Evolutionary conservation across 805 yeast species (phyloP).

Genomic region (Cyberlindnera americana): DNA sequence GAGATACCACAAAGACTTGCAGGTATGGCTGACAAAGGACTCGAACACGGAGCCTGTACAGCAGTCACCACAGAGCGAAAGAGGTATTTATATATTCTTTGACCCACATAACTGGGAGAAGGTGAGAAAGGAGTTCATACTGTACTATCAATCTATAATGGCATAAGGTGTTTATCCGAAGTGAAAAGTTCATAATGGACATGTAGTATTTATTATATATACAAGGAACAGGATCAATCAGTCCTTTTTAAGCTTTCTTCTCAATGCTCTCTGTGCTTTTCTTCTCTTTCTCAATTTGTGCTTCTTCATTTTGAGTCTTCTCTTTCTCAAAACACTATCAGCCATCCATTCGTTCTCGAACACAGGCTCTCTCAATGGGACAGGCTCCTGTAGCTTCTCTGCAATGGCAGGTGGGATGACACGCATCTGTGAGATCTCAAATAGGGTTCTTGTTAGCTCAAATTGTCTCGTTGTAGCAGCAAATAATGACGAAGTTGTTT

Average conservation of each 20-base stretch:
- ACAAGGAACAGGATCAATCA: conserved; percentile 6
- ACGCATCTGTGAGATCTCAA: conserved; percentile 19
- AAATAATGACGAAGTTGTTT: conserved; percentile 5
- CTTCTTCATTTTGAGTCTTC: conserved; percentile 95
- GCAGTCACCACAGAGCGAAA: conserved; percentile 80
- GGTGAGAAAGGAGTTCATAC: conserved; percentile 67
- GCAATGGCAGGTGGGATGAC: conserved; percentile 23
- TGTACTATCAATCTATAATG: conserved; percentile 61
- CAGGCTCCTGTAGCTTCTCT: conserved; percentile 20
- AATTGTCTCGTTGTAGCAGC: conserved; percentile 11
- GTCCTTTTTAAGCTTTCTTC: conserved; percentile 47
- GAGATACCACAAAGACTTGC: conserved; percentile 94
- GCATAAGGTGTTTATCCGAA: conserved; percentile 28
- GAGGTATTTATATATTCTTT: conserved; percentile 90
- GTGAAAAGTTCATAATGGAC: background rate
- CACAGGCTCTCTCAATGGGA: background rate
- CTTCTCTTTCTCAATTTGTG: conserved; percentile 97
- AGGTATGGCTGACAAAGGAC: conserved; percentile 96
- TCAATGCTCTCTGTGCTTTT: conserved; percentile 82
- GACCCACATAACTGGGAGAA: conserved; percentile 97
- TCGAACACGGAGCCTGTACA: conserved; percentile 82
- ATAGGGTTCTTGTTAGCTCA: conserved; percentile 10
- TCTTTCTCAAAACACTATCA: conserved; percentile 76
- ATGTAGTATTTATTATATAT: conserved; percentile 1
- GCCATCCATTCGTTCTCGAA: conserved; percentile 22